Percentiles rank a stretch among this genome's conserved stretches.
phyloP scores from a whole-genome alignment of 1,284 basidiomycete genomes.

The Leccinum subrobustum region DNA sequence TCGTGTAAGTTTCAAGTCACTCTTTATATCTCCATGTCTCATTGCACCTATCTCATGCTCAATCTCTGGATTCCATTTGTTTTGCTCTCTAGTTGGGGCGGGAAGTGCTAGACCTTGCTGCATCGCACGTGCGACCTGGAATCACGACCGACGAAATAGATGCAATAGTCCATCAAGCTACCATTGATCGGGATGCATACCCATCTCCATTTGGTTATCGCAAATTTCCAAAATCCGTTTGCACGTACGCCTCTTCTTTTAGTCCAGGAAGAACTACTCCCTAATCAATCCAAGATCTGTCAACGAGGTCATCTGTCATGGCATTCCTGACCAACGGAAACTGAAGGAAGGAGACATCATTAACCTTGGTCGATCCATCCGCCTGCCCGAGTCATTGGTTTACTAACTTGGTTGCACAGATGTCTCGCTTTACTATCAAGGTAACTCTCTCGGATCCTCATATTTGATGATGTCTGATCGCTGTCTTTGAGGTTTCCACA shows the following conservation, averaged over 20 bases:
- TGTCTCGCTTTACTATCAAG: conserved; percentile 67
- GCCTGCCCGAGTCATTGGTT: not conserved
- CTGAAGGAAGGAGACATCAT: conserved; percentile 90
- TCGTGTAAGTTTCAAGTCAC: conserved; percentile 49
- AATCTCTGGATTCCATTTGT: not conserved
- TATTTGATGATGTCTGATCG: not conserved
- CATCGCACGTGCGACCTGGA: conserved; percentile 82
- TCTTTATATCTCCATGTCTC: not conserved
- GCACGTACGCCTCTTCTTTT: conserved; percentile 64
- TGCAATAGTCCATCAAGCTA: conserved; percentile 92
- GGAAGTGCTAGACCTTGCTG: conserved; percentile 91
- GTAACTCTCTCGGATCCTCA: conserved; percentile 32
- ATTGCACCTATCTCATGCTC: not conserved
- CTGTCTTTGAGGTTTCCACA: conserved; percentile 69
- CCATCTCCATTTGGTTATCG: conserved; percentile 95
- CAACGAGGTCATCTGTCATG: conserved; percentile 97
- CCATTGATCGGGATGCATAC: conserved; percentile 89
- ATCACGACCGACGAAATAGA: conserved; percentile 96
- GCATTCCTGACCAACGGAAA: conserved; percentile 88
- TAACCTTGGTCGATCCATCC: conserved; percentile 67
- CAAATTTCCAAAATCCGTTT: conserved; percentile 93
- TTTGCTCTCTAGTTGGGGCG: conserved; percentile 65
- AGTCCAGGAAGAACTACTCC: conserved; percentile 1
- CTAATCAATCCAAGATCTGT: conserved; percentile 58
- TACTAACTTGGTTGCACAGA: conserved; percentile 40